Percentiles rank a stretch among this genome's conserved stretches.
Conservation (phyloP, 805 yeast genomes). For the Lipomyces sp. region DNA sequence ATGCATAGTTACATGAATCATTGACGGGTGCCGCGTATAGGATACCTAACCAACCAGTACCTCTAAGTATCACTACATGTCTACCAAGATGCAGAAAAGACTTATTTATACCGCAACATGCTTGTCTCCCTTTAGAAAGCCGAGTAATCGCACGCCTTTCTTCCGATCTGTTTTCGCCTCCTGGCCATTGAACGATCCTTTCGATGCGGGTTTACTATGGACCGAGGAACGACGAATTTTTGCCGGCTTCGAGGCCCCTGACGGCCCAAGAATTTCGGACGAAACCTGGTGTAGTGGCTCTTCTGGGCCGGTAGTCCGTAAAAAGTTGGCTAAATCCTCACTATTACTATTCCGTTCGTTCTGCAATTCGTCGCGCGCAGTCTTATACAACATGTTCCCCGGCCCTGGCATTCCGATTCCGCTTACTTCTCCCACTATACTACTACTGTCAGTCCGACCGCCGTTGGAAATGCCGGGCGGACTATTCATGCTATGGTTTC, state of each 20-base stretch:
- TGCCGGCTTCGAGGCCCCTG: neutral
- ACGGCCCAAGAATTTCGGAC: neutral
- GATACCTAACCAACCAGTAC: neutral
- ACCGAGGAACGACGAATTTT: neutral
- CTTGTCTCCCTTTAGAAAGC: conserved; percentile 10
- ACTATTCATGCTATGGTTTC: neutral
- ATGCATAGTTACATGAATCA: no score
- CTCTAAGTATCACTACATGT: neutral
- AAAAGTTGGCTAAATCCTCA: neutral
- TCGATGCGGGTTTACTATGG: neutral
- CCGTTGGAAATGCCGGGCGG: neutral
- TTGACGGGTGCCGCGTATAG: no score
- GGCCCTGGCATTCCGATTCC: conserved; percentile 7
- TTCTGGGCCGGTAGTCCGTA: conserved; percentile 6
- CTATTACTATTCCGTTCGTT: neutral
- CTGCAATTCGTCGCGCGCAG: neutral
- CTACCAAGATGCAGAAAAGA: neutral
- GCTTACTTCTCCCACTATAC: conserved; percentile 6
- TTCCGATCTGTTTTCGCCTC: neutral
- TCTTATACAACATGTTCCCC: neutral
- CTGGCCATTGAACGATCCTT: neutral
- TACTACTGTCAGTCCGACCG: neutral
- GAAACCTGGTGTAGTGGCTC: neutral
- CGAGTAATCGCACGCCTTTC: conserved; percentile 1
- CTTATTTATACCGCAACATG: neutral